These are phyloP conservation scores for Thielaviopsis populi DNA, from an alignment of 2,329 filamentous ascomycete species.

Conservation along the genomic window DNA sequence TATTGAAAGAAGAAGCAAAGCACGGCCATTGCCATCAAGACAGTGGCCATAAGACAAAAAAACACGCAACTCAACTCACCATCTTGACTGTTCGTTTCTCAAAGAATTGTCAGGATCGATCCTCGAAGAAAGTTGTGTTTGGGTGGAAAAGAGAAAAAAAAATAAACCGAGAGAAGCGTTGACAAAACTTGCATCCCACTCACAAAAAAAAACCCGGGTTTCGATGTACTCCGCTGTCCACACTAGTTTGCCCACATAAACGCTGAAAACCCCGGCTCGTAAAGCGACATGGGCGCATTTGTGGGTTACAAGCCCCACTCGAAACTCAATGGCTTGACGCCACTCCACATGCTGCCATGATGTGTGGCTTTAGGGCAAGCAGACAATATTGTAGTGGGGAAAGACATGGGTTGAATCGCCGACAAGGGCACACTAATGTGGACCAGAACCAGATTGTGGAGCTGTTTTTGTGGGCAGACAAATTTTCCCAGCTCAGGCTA, in stretches of 20 bases:
- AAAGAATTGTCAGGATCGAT: constrained; percentile 44
- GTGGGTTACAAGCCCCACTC: constrained; percentile 26
- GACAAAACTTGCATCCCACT: constrained; percentile 15
- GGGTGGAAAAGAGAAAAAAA: constrained; percentile 21
- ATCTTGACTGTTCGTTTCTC: constrained; percentile 39
- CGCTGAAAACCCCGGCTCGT: constrained; percentile 25
- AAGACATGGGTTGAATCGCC: constrained; percentile 2
- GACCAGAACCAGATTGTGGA: constrained; percentile 5
- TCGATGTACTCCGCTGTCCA: constrained; percentile 17
- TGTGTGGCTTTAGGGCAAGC: constrained; percentile 15
- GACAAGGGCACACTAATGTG: constrained; percentile 25
- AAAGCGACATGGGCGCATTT: constrained; percentile 29
- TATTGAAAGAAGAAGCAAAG: not conserved
- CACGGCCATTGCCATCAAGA: not conserved
- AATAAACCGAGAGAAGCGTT: constrained; percentile 14
- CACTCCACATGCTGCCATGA: not conserved
- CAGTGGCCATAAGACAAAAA: constrained; percentile 1
- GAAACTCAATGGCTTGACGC: not conserved
- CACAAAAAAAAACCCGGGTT: constrained; percentile 12
- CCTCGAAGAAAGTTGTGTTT: constrained; percentile 42
- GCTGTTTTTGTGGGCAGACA: constrained; percentile 11
- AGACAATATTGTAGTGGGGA: not conserved
- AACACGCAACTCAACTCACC: constrained; percentile 31
- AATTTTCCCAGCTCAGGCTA: constrained; percentile 6
- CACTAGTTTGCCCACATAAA: constrained; percentile 31